A percentile compares a stretch with the other conserved stretches of the same genome.
Evolutionary conservation across 1,139 yeast species (phyloP).

Genomic region (Suhomyces chickasaworum): DNA sequence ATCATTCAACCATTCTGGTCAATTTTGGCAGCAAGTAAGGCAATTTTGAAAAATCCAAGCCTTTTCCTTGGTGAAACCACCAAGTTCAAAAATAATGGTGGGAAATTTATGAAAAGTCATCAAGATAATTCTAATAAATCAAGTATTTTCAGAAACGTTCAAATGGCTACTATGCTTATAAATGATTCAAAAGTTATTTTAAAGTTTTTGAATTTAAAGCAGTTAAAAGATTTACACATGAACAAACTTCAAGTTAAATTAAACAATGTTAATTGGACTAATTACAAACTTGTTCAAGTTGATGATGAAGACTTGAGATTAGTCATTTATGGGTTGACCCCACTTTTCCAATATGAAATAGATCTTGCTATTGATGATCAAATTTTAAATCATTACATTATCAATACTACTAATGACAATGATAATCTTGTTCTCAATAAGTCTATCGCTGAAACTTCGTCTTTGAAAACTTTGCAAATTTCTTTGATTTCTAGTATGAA

Average conservation of each 20-base stretch:
- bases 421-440: slow-evolving; percentile 34
- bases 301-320: slow-evolving; percentile 47
- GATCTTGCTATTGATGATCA: slow-evolving; percentile 50
- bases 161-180: slow-evolving; percentile 31
- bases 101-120: slow-evolving; percentile 25
- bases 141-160: slow-evolving; percentile 2
- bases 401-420: slow-evolving; percentile 41
- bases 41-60: slow-evolving; percentile 51
- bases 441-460: slow-evolving; percentile 45
- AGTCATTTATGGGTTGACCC: slow-evolving; percentile 65
- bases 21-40: slow-evolving; percentile 60
- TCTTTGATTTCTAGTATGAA: slow-evolving; percentile 64
- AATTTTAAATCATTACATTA: slow-evolving; percentile 29
- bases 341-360: slow-evolving; percentile 67
- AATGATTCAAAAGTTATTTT: slow-evolving; percentile 43
- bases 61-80: slow-evolving; percentile 23
- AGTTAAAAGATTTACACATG: slow-evolving; percentile 14
- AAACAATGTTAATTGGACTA: slow-evolving; percentile 62
- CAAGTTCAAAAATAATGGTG: slow-evolving; percentile 20
- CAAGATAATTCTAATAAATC: slow-evolving; percentile 16
- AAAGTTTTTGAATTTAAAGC: slow-evolving; percentile 39
- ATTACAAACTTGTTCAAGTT: slow-evolving; percentile 41
- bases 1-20: slow-evolving; percentile 69
- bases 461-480: slow-evolving; percentile 60
- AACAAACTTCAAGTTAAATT: slow-evolving; percentile 48